Conservation (phyloP, 495 filamentous ascomycete genomes). For the Aspergillus cavernicola region DNA sequence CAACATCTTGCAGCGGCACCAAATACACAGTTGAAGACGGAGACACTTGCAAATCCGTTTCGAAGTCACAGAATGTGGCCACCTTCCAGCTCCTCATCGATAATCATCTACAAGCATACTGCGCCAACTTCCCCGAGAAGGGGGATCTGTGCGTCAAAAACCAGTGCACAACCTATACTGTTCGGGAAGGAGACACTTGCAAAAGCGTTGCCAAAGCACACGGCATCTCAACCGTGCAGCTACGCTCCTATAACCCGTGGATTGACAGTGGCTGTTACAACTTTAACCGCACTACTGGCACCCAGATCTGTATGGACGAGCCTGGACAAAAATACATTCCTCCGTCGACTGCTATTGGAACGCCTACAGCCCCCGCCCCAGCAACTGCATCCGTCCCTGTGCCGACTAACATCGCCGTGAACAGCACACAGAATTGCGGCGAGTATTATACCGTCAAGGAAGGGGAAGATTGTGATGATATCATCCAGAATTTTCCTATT, state of each 20-base stretch:
- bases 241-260: slow-evolving; percentile 16
- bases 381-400: neutral
- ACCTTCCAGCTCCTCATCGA: neutral
- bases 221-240: slow-evolving; percentile 16
- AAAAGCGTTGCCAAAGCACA: slow-evolving; percentile 16
- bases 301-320: neutral
- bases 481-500: neutral
- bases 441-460: slow-evolving; percentile 1
- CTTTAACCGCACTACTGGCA: slow-evolving; percentile 2
- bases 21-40: slow-evolving; percentile 3
- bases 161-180: neutral
- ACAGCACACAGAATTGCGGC: neutral
- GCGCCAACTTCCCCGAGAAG: neutral
- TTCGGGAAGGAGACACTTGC: slow-evolving; percentile 20
- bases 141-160: neutral
- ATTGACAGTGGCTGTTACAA: slow-evolving; percentile 10
- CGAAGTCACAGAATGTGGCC: neutral
- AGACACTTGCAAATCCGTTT: neutral
- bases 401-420: neutral
- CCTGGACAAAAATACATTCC: neutral
- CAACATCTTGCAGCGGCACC: neutral
- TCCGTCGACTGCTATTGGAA: neutral
- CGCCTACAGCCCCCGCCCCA: neutral
- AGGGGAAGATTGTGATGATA: neutral
- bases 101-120: slow-evolving; percentile 1